Evolutionary conservation across 306 rosid genomes (phyloP), one percentile per base, ranked within the genome.

Genomic region (Quercus parvula): DNA sequence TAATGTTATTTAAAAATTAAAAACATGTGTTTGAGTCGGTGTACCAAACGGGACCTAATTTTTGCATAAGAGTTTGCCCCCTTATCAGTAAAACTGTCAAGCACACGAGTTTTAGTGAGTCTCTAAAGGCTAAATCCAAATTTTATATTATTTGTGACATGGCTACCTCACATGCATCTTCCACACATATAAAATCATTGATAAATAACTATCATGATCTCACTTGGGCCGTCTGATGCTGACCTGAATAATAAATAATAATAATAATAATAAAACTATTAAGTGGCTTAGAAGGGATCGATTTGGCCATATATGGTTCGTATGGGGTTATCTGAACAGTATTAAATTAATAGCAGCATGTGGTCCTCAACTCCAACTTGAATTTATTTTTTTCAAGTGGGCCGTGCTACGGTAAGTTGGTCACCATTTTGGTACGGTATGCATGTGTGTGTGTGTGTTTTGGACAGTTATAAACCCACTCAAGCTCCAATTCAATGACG

Each of bases 161-260:
- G 72, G 70, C 63, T 57, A 38, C 71, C 64, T 49, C 75, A 75
- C 64, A 73, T 81, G 78, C 82, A 81, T 18, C 75, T 76, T 81
- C 75, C 69, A 41, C 12, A 17, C 66, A 64, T 18, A 7, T 28
- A 77, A 19, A 49, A 74, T 14, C 76, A 69, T 67, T 4, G 17
- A 67, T 33, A 67, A 35, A 35, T 13, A 67, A 33, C 11, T 1
- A 6, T n/a, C 27, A 19, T 35, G 6, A 46, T n/a, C 72, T 18
- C 15, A 33, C 35, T 4, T 8, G 52, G 72, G 25, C 72, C 18
- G 15, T 35, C 51, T 35, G 28, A 35, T 35, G 7, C 15, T 2
- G 72, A 35, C 41, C 51, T 35, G 25, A 31, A 24, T 5, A 24
- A 4, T 20, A 24, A 41, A 41, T 41, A 41, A 38, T 38, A 38